Conservation (phyloP, 1,284 basidiomycete species). For the Pseudozyma sp. region DNA sequence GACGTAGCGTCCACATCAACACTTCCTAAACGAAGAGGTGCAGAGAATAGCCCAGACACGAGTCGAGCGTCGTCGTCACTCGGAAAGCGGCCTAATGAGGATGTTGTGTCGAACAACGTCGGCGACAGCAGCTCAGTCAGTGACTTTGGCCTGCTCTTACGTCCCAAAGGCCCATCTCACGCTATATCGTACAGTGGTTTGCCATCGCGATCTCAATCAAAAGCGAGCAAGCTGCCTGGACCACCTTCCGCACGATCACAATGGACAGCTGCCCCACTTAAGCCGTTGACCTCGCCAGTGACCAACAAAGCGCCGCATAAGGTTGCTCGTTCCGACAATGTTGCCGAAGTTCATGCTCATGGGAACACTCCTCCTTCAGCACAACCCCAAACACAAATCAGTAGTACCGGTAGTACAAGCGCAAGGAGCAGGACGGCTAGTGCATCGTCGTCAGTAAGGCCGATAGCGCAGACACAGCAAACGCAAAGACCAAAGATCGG, state of each 20-base stretch:
- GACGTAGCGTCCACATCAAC: constrained; percentile 12
- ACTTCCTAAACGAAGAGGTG: constrained; percentile 6
- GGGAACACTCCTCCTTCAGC: constrained; percentile 5
- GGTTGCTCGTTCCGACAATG: constrained; percentile 26
- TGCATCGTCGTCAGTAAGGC: constrained; percentile 5
- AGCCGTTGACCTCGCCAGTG: constrained; percentile 18
- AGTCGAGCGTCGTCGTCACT: constrained; percentile 27
- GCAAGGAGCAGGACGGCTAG: constrained; percentile 14
- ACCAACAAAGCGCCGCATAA: constrained; percentile 25
- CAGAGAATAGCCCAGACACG: constrained; percentile 5
- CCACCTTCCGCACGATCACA: constrained; percentile 36
- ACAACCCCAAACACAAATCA: background rate
- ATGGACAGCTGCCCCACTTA: constrained; percentile 14
- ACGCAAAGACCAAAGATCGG: constrained; percentile 30
- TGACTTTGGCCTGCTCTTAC: constrained; percentile 34
- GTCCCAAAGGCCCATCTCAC: background rate
- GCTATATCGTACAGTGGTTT: background rate
- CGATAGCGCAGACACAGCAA: background rate
- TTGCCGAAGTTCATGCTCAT: constrained; percentile 22
- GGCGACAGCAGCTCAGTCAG: constrained; percentile 18
- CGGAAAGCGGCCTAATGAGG: constrained; percentile 25
- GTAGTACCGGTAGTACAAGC: background rate
- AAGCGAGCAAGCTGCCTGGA: constrained; percentile 29
- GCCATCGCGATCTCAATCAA: background rate
- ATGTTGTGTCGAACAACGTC: background rate